Conservation (phyloP, 148 eudicot species). For the Silene latifolia region DNA sequence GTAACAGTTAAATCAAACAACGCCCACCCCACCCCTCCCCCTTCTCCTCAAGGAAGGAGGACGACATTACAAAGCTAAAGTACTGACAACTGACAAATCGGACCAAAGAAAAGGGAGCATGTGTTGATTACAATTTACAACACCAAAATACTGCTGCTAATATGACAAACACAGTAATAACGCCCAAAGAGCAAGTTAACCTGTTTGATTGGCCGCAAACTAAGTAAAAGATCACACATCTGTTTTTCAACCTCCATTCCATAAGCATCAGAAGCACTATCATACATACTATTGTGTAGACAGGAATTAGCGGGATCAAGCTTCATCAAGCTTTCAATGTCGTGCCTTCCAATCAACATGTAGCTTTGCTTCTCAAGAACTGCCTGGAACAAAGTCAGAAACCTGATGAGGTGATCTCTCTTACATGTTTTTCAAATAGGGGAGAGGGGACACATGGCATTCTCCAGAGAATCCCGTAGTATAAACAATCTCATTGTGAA, state of each 20-base stretch:
- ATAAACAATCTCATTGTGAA: constrained; percentile 2
- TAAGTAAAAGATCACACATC: constrained; percentile 71
- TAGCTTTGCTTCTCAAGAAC: constrained; percentile 99
- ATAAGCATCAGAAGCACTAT: constrained; percentile 58
- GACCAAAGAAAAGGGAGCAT: not conserved
- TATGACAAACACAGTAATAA: not conserved
- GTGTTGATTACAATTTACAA: not conserved
- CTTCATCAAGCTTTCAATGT: constrained; percentile 81
- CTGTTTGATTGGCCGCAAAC: constrained; percentile 93
- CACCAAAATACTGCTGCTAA: not conserved
- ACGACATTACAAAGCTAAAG: not conserved
- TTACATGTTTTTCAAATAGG: not conserved
- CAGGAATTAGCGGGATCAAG: constrained; percentile 87
- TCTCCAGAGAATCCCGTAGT: not conserved
- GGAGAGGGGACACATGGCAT: not conserved
- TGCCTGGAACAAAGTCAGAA: constrained; percentile 50
- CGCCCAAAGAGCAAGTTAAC: constrained; percentile 31
- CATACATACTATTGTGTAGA: constrained; percentile 50
- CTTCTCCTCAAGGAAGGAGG: not conserved
- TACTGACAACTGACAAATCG: not conserved
- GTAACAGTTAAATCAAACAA: constrained; percentile 10
- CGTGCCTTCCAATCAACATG: constrained; percentile 98
- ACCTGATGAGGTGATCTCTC: constrained; percentile 1
- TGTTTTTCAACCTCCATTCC: constrained; percentile 61
- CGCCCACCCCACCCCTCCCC: not conserved